Evolutionary conservation across 2,329 filamentous ascomycete species (phyloP).

Genomic region (Colletotrichum coccodes): DNA sequence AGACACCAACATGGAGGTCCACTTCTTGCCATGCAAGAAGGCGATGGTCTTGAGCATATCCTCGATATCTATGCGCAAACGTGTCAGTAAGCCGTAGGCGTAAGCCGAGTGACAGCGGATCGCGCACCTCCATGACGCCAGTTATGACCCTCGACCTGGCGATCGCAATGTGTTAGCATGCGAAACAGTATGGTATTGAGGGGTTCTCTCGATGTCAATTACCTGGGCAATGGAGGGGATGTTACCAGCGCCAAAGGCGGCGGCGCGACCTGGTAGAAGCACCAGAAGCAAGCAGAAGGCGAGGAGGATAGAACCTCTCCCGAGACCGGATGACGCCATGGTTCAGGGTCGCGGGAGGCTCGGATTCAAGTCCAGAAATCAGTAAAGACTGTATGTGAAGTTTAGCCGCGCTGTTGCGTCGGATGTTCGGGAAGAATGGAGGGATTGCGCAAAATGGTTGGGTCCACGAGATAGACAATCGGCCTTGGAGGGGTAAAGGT

Average conservation of each 20-base stretch:
- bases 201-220: neutral
- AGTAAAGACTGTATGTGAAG: conserved; percentile 13
- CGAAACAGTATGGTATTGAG: neutral
- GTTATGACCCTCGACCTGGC: conserved; percentile 74
- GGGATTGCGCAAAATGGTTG: conserved; percentile 4
- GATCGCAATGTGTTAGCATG: conserved; percentile 25
- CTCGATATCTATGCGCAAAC: conserved; percentile 71
- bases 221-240: conserved; percentile 71
- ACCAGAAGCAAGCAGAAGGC: conserved; percentile 63
- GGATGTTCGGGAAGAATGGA: neutral
- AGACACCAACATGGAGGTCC: conserved; percentile 82
- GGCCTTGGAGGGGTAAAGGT: conserved; percentile 17
- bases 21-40: conserved; percentile 85
- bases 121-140: conserved; percentile 73
- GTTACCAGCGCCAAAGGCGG: conserved; percentile 76
- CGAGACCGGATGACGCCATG: conserved; percentile 60
- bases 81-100: conserved; percentile 1
- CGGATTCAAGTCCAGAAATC: neutral
- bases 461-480: conserved; percentile 11
- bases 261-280: conserved; percentile 65
- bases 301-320: conserved; percentile 63
- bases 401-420: conserved; percentile 11
- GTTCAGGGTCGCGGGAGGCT: conserved; percentile 15
- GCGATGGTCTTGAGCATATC: conserved; percentile 82
- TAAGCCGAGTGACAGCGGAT: neutral